Base-by-base conservation (phyloP, 768 basidiomycete species). In the Coprinellus micaceus region DNA sequence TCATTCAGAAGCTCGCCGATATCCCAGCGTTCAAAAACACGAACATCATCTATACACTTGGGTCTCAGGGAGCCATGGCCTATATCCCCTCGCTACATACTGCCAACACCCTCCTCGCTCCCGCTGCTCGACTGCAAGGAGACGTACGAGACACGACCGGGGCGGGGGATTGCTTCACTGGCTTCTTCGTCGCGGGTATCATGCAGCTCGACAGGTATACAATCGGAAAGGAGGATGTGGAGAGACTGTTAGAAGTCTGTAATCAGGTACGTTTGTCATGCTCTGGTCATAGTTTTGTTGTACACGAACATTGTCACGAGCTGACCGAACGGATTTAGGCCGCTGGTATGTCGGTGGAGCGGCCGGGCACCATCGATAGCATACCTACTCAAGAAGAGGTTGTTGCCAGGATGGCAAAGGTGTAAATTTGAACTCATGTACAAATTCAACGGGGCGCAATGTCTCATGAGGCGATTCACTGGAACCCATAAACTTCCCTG, bases 101-200 rank as follows among this genome's bases (percentile, higher is more conserved):
- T 58, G 29, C 36, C 61, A 51, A 59, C 53, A 39, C 26, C 7
- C 61, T 79, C 19, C 70, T 74, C 56, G 58, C 82, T n/a, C 81
- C 80, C 1, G 82, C 82, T 4, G 77, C 77, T 2, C 66, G 64
- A 44, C 65, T 84, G 13, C 57, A 70, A 33, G 78, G 74, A 3
- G 60, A 65, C 0, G 69, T 73, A 4, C 63, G 68, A 15, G 83
- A 86, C 62, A 84, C 83, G 2, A 86, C 84, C 0, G 84, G 84
- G 10, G 84, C 84, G 1, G 84, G 84, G 0, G 84, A 86, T 60
- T 84, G 82, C 57, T 85, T 84, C 63, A 76, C 82, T 0, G 84
- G 84, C 12, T 86, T 82, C 60, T 74, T 85, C 59, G 78, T 84
- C 13, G 71, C 75, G 12, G 81, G 79, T 0, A 67, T 86, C 39